These are phyloP conservation scores for Hyaloscypha variabilis DNA, from an alignment of 495 filamentous ascomycete species.

Conservation along the genomic window DNA sequence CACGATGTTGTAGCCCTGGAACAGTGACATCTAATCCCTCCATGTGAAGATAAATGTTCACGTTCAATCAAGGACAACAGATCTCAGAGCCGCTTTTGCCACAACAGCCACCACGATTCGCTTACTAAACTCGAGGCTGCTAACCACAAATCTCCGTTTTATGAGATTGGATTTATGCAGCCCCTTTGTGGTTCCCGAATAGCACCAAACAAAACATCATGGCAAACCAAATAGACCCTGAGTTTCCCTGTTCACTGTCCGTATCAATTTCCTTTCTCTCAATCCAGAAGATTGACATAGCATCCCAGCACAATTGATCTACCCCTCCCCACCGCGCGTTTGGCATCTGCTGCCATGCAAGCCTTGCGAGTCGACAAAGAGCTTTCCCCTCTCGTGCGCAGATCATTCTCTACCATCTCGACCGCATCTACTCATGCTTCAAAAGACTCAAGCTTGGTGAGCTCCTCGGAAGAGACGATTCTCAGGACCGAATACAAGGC, in stretches of 20 bases:
- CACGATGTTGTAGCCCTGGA: too few species aligned
- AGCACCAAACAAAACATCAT: conserved; percentile 27
- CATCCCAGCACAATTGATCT: conserved; percentile 69
- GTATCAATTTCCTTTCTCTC: conserved; percentile 7
- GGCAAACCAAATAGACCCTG: conserved; percentile 40
- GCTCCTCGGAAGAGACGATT: conserved; percentile 48
- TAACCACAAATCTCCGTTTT: background rate
- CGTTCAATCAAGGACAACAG: too few species aligned
- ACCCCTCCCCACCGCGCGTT: conserved; percentile 79
- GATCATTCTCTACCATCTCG: conserved; percentile 62
- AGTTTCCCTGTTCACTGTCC: conserved; percentile 76
- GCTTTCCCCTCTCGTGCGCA: conserved; percentile 78
- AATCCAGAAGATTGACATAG: background rate
- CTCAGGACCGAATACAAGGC: conserved; percentile 81
- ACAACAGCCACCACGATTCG: background rate
- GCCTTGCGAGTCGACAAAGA: conserved; percentile 86
- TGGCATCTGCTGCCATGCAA: conserved; percentile 75
- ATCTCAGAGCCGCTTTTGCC: too few species aligned
- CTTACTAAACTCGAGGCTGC: background rate
- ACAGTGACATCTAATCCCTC: too few species aligned
- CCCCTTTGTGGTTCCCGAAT: background rate
- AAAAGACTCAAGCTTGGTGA: conserved; percentile 5
- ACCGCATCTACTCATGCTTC: conserved; percentile 33
- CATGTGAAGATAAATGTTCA: too few species aligned
- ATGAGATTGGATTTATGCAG: background rate